phyloP scores from a whole-genome alignment of 805 yeast genomes.

The Candida yuanshanica region DNA sequence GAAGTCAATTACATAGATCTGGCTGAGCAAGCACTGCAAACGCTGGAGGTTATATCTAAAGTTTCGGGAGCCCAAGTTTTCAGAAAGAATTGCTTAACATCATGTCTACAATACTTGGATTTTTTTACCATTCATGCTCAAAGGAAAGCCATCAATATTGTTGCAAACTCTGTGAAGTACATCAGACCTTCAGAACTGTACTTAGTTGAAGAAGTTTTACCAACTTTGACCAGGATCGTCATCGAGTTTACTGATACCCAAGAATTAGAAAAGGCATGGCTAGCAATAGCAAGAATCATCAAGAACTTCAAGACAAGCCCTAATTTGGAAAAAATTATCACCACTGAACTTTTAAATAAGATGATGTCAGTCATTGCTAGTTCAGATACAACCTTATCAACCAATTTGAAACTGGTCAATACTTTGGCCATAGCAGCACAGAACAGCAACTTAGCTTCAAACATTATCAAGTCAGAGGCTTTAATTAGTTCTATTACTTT shows the following conservation, averaged over 20 bases:
- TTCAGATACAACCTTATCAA: conserved; percentile 26
- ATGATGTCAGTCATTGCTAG: conserved; percentile 24
- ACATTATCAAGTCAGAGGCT: conserved; percentile 42
- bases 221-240: conserved; percentile 49
- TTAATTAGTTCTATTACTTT: conserved; percentile 42
- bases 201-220: conserved; percentile 51
- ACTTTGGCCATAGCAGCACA: conserved; percentile 40
- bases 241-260: conserved; percentile 49
- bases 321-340: conserved; percentile 39
- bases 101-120: conserved; percentile 71
- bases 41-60: conserved; percentile 61
- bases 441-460: conserved; percentile 35
- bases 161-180: conserved; percentile 59
- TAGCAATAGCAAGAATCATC: conserved; percentile 54
- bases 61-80: conserved; percentile 45
- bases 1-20: conserved; percentile 83
- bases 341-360: conserved; percentile 29
- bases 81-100: conserved; percentile 52
- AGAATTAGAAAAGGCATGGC: conserved; percentile 61
- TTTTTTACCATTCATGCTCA: conserved; percentile 89
- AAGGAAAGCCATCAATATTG: conserved; percentile 67
- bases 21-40: conserved; percentile 85
- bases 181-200: conserved; percentile 40
- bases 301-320: conserved; percentile 42
- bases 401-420: conserved; percentile 27